Conservation (phyloP, 768 basidiomycete genomes). For the Epithele typhae region DNA sequence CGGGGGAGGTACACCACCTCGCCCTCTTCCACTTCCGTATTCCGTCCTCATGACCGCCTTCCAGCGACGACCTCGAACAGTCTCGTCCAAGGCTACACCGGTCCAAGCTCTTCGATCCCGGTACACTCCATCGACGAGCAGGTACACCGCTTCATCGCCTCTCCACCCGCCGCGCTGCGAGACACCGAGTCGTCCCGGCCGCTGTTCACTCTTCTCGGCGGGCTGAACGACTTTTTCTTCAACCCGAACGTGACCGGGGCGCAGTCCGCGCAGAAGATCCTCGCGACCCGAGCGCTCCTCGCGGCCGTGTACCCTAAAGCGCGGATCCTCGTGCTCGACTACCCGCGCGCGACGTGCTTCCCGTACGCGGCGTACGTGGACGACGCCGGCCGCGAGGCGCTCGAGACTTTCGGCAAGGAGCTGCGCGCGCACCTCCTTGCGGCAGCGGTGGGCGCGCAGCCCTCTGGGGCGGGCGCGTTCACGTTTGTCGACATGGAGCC, state of each 20-base stretch:
- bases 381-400: neutral
- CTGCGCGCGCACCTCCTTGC: neutral
- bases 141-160: neutral
- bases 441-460: neutral
- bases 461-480: neutral
- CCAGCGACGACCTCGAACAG: neutral
- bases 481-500: neutral
- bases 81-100: neutral
- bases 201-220: slow-evolving; percentile 1
- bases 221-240: slow-evolving; percentile 1
- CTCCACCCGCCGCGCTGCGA: no score
- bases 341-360: neutral
- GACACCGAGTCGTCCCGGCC: neutral
- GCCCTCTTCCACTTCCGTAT: neutral
- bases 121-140: neutral
- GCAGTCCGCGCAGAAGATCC: neutral
- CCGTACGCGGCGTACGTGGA: neutral
- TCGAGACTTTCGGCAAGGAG: neutral
- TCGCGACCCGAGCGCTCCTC: neutral
- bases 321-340: neutral
- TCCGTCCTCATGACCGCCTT: neutral
- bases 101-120: neutral
- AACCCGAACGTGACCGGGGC: neutral
- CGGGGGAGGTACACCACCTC: neutral
- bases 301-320: neutral